Evolutionary conservation across 495 filamentous ascomycete genomes (phyloP).

Genomic region (Xylaria telfairii): DNA sequence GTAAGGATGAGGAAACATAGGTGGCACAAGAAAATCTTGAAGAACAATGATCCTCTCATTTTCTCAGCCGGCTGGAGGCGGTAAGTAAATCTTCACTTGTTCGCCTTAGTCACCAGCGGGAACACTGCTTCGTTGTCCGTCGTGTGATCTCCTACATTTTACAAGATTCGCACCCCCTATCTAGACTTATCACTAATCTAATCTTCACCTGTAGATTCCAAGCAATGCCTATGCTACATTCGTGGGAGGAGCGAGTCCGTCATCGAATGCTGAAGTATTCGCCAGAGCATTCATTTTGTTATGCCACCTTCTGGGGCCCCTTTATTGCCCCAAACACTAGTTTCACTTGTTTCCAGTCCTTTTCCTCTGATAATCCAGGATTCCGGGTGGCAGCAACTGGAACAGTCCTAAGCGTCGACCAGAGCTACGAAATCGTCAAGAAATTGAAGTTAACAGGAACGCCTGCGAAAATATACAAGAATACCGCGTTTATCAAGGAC

Average conservation of each 20-base stretch:
- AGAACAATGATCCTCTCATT: constrained; percentile 95
- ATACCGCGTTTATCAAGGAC: constrained; percentile 97
- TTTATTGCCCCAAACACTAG: constrained; percentile 94
- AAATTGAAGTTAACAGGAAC: constrained; percentile 93
- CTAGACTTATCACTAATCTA: constrained; percentile 17
- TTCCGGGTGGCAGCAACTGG: constrained; percentile 96
- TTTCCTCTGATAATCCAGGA: constrained; percentile 84
- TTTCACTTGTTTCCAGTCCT: constrained; percentile 91
- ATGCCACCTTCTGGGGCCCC: constrained; percentile 92
- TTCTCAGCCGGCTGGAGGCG: constrained; percentile 94
- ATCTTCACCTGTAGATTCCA: constrained; percentile 69
- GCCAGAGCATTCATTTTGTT: constrained; percentile 98
- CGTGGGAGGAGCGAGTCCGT: constrained; percentile 87
- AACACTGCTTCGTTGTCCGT: not conserved
- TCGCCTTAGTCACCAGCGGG: not conserved
- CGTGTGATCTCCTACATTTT: not conserved
- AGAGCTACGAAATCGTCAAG: constrained; percentile 95
- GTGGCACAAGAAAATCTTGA: constrained; percentile 99
- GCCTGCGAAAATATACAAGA: constrained; percentile 98
- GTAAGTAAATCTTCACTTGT: constrained; percentile 10
- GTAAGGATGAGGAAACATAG: constrained; percentile 94
- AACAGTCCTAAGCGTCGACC: constrained; percentile 89
- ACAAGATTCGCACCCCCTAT: not conserved
- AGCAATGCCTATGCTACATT: constrained; percentile 88
- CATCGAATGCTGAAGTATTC: constrained; percentile 99